A percentile compares a stretch with the other conserved stretches of the same genome.
Evolutionary conservation across 2,329 filamentous ascomycete species (phyloP).

Genomic region (Domatiomyces globalis): DNA sequence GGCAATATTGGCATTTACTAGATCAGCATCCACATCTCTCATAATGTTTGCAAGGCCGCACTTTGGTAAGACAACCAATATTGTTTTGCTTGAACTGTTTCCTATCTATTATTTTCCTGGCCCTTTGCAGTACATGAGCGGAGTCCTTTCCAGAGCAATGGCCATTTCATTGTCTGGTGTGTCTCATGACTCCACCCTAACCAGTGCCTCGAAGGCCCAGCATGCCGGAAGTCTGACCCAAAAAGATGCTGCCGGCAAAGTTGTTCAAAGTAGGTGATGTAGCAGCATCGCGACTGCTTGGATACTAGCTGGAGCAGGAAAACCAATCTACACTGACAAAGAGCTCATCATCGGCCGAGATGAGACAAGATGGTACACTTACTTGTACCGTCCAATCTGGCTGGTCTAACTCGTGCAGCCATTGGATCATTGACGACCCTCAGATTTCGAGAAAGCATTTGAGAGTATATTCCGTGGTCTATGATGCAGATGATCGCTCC

Average conservation of each 20-base stretch:
- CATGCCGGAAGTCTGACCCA: conserved; percentile 8
- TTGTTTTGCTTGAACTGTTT: background rate
- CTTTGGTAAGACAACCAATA: background rate
- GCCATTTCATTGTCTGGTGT: background rate
- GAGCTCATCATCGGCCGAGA: conserved; percentile 27
- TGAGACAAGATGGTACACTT: conserved; percentile 20
- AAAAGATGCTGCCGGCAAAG: conserved; percentile 7
- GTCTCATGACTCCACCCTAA: background rate
- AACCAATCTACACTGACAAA: conserved; percentile 20
- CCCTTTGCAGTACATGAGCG: no score
- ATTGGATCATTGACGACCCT: conserved; percentile 23
- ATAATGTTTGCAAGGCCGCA: background rate
- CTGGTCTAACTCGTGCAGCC: conserved; percentile 18
- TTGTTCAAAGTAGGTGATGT: conserved; percentile 9
- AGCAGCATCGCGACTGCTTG: background rate
- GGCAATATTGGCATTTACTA: no score
- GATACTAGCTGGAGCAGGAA: conserved; percentile 14
- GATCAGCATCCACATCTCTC: background rate
- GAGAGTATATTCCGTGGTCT: conserved; percentile 30
- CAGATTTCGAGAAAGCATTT: conserved; percentile 30
- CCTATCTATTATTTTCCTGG: background rate
- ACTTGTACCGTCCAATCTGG: conserved; percentile 1
- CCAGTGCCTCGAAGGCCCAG: conserved; percentile 2
- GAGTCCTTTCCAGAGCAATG: background rate
- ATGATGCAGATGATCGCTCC: conserved; percentile 25